Conservation (phyloP, 768 basidiomycete genomes). For the Amanita muscaria region DNA sequence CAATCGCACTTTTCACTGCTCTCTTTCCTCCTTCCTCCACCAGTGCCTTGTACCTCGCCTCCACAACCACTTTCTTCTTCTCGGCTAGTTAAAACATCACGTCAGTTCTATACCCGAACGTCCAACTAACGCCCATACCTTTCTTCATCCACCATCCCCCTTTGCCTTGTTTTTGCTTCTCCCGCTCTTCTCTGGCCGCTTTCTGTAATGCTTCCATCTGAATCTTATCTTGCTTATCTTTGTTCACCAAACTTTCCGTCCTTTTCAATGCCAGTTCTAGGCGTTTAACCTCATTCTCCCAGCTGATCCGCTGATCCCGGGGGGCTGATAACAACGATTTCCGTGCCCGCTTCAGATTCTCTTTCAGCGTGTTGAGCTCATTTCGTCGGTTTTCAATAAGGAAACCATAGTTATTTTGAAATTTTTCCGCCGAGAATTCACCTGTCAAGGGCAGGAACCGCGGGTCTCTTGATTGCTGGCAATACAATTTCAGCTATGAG, state of each 20-base stretch:
- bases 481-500: neutral
- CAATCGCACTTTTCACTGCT: slow-evolving; percentile 81
- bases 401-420: slow-evolving; percentile 67
- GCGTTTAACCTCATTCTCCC: slow-evolving; percentile 58
- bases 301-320: slow-evolving; percentile 44
- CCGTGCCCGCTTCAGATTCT: slow-evolving; percentile 58
- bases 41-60: slow-evolving; percentile 74
- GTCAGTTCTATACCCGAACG: slow-evolving; percentile 7
- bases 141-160: slow-evolving; percentile 80
- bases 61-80: slow-evolving; percentile 62
- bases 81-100: slow-evolving; percentile 45
- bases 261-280: slow-evolving; percentile 70
- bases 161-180: slow-evolving; percentile 71
- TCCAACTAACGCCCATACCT: slow-evolving; percentile 35
- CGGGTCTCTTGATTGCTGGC: slow-evolving; percentile 76
- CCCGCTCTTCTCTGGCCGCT: slow-evolving; percentile 47
- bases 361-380: slow-evolving; percentile 59
- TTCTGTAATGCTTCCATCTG: slow-evolving; percentile 58
- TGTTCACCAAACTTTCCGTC: slow-evolving; percentile 69
- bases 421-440: slow-evolving; percentile 53
- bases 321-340: slow-evolving; percentile 58
- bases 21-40: slow-evolving; percentile 66
- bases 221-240: slow-evolving; percentile 57
- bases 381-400: slow-evolving; percentile 52
- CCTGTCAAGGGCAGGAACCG: slow-evolving; percentile 74